Evolutionary conservation across 2,329 filamentous ascomycete species (phyloP).

Genomic region (Leptographium galeiforme): DNA sequence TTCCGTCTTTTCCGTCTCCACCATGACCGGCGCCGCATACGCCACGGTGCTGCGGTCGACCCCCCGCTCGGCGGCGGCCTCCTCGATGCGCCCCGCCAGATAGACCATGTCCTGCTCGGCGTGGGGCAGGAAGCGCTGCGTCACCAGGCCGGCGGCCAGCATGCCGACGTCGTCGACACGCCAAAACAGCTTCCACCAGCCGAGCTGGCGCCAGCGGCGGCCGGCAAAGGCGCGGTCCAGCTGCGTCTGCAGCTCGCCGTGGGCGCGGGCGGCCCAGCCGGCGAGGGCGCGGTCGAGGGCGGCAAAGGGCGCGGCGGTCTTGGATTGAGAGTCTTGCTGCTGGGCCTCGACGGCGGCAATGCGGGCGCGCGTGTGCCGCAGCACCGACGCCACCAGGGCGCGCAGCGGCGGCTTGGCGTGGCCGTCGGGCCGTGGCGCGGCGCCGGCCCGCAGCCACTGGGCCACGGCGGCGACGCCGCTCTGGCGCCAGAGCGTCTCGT

Average conservation of each 20-base stretch:
- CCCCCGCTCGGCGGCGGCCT: slow-evolving; percentile 10
- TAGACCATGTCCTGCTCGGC: slow-evolving; percentile 76
- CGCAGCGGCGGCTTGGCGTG: slow-evolving; percentile 53
- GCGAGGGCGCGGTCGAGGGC: slow-evolving; percentile 47
- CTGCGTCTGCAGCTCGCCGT: slow-evolving; percentile 69
- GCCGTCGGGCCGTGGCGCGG: slow-evolving; percentile 23
- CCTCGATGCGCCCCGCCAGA: slow-evolving; percentile 50
- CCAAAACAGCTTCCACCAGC: slow-evolving; percentile 96
- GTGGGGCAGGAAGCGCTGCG: slow-evolving; percentile 59
- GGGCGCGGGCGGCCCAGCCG: slow-evolving; percentile 65
- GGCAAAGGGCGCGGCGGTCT: slow-evolving; percentile 18
- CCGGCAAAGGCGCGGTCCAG: slow-evolving; percentile 66
- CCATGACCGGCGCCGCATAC: too few species aligned
- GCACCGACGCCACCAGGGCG: slow-evolving; percentile 52
- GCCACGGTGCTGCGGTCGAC: too few species aligned
- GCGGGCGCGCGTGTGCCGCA: slow-evolving; percentile 37
- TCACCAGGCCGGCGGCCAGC: slow-evolving; percentile 67
- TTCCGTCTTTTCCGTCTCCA: not conserved
- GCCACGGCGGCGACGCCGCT: slow-evolving; percentile 54
- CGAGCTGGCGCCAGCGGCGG: slow-evolving; percentile 63
- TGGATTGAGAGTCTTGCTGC: slow-evolving; percentile 10
- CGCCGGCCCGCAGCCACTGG: slow-evolving; percentile 49
- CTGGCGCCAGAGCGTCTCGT: slow-evolving; percentile 59
- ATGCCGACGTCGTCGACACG: slow-evolving; percentile 82
- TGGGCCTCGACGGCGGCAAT: slow-evolving; percentile 36